These are phyloP conservation scores for Torrubiellomyces zombiae DNA, from an alignment of 2,329 filamentous ascomycete species.

Conservation along the genomic window DNA sequence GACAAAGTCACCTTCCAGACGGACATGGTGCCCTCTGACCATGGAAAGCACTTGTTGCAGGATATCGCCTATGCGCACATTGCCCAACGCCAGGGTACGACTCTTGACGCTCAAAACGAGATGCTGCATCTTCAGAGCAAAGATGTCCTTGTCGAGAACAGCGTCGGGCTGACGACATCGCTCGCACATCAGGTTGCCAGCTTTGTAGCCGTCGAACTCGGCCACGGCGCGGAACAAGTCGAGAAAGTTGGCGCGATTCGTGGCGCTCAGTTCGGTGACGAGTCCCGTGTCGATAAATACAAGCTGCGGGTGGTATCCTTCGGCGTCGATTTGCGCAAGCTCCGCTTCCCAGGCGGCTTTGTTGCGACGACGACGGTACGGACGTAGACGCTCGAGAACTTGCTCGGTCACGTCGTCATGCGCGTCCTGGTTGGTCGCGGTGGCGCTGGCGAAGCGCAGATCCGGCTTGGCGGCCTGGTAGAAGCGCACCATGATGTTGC, in stretches of 20 bases:
- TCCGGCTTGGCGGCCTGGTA: constrained; percentile 66
- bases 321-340: constrained; percentile 59
- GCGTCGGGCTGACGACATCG: constrained; percentile 83
- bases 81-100: constrained; percentile 77
- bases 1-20: constrained; percentile 92
- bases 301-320: constrained; percentile 83
- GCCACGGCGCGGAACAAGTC: constrained; percentile 92
- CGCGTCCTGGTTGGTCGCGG: constrained; percentile 9
- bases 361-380: constrained; percentile 46
- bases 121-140: constrained; percentile 93
- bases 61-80: constrained; percentile 91
- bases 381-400: constrained; percentile 64
- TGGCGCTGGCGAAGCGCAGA: constrained; percentile 23
- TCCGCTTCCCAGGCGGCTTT: constrained; percentile 56
- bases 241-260: constrained; percentile 78
- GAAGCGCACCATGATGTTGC: constrained; percentile 99
- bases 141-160: constrained; percentile 77
- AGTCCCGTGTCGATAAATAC: constrained; percentile 96
- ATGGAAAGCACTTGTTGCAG: constrained; percentile 78
- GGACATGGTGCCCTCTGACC: constrained; percentile 83
- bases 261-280: constrained; percentile 79
- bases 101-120: constrained; percentile 83
- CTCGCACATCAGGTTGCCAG: constrained; percentile 89
- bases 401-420: constrained; percentile 67
- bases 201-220: constrained; percentile 92